Base-by-base conservation (phyloP, 2,329 filamentous ascomycete genomes). In the Zymoseptoria tritici region DNA sequence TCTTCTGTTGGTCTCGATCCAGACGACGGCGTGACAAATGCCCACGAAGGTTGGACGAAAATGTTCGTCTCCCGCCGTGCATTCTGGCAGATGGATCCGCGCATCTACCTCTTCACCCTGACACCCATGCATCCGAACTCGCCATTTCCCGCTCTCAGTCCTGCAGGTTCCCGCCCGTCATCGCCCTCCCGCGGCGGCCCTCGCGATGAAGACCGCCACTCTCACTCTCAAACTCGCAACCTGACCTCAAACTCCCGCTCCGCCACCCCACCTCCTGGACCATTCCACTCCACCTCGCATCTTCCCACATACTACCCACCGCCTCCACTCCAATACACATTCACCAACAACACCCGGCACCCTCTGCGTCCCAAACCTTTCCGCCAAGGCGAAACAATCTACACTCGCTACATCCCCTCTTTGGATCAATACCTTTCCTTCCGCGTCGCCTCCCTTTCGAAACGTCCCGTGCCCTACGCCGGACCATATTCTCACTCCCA, bases 31-130 rank as follows among this genome's bases (percentile, higher is more conserved):
- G 66, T 69, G 13, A 58, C 57, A 26, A 83, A 85, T 53, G 79
- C 81, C 42, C 79, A 83, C 9, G 82, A 86, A 50, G 85, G 83
- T 56, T 96, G 90, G 89, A 80, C 80, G 26, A 79, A 83, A 55
- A 92, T 96, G 87, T 97, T 94, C 72, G 87, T 92, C 50, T 89
- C 87, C 59, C 83, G 86, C 49, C 82, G 84, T 62, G 85, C 85
- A 68, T 99, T 97, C 75, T 99, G 94, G 94, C 94, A 97, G 76
- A 81, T 94, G 2, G 91, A 95, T 50, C 85, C 89, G 0, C 84
- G 90, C 5, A 81, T 96, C 55, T 97, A 96, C 71, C 84, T 97
- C 53, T 96, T 96, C 76, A 91, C 89, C 0, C 80, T 93, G 26
- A 84, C 88, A 54, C 90, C 89, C 0, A 78, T 78, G 49, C 63